phyloP scores from a whole-genome alignment of 2,329 filamentous ascomycete species.

The Colletotrichum caudatum region DNA sequence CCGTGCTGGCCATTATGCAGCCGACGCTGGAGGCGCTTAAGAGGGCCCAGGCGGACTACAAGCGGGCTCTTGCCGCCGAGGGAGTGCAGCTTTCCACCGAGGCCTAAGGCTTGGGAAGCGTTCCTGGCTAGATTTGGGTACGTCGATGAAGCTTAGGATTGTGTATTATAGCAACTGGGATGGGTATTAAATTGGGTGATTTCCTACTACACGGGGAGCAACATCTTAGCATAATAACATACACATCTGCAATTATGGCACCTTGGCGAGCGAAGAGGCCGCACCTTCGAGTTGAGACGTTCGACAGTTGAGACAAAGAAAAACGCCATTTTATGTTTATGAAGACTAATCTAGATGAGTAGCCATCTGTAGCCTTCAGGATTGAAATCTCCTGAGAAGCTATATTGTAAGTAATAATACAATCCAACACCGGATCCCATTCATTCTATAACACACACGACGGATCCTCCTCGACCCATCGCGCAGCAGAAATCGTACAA shows the following conservation, averaged over 20 bases:
- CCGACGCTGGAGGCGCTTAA: slow-evolving; percentile 79
- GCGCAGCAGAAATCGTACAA: slow-evolving; percentile 2
- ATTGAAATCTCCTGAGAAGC: background rate
- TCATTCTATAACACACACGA: background rate
- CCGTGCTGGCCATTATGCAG: slow-evolving; percentile 80
- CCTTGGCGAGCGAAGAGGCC: background rate
- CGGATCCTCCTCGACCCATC: background rate
- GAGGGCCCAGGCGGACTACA: slow-evolving; percentile 78
- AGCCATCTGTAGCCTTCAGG: background rate
- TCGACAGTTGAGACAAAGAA: background rate
- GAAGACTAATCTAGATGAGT: background rate
- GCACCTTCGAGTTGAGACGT: background rate
- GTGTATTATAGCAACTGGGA: slow-evolving; percentile 7
- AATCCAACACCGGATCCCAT: background rate
- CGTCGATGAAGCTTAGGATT: background rate
- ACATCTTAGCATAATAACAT: background rate
- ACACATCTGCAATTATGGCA: background rate
- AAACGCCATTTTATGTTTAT: background rate
- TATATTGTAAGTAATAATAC: background rate
- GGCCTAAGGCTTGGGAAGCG: slow-evolving; percentile 42
- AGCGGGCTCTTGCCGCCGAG: slow-evolving; percentile 76
- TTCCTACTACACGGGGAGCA: background rate
- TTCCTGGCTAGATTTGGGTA: background rate
- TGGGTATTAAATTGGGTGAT: background rate
- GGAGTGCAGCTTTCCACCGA: slow-evolving; percentile 63